Evolutionary conservation across 1,284 basidiomycete genomes (phyloP).

Genomic region (Chalciporus sp.): DNA sequence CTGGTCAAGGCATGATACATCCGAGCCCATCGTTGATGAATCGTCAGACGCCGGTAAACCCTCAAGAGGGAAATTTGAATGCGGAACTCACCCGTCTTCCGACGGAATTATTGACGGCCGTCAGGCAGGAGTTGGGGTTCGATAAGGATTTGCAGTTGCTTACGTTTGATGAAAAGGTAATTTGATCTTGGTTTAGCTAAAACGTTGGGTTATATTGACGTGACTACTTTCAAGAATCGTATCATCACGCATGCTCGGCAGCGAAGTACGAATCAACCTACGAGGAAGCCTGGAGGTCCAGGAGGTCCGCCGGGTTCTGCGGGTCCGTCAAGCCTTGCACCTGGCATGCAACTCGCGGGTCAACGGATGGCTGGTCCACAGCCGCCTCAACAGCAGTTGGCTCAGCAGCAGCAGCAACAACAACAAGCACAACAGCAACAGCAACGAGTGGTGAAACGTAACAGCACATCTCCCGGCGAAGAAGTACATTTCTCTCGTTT

Average conservation of each 20-base stretch:
- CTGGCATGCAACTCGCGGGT: conserved; percentile 27
- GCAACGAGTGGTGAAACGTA: conserved; percentile 55
- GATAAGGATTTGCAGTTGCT: conserved; percentile 52
- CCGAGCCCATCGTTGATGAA: conserved; percentile 57
- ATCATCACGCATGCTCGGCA: conserved; percentile 37
- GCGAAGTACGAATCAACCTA: conserved; percentile 19
- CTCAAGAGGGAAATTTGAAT: conserved; percentile 26
- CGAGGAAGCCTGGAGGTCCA: conserved; percentile 31
- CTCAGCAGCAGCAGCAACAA: conserved; percentile 26
- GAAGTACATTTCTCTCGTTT: conserved; percentile 46
- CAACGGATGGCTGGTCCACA: conserved; percentile 32
- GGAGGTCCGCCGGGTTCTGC: conserved; percentile 38
- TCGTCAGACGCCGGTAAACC: conserved; percentile 43
- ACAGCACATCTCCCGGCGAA: conserved; percentile 69
- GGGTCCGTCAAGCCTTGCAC: conserved; percentile 38
- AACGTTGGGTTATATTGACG: conserved; percentile 10
- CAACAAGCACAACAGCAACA: conserved; percentile 28
- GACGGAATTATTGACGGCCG: conserved; percentile 27
- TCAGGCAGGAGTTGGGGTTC: conserved; percentile 50
- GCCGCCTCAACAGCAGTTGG: conserved; percentile 26
- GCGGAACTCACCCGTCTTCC: conserved; percentile 44
- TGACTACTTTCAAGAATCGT: conserved; percentile 36
- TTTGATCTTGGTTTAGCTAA: conserved; percentile 8
- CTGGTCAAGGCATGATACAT: conserved; percentile 47
- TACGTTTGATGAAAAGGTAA: conserved; percentile 59